Base-by-base conservation (phyloP, 163 green algal species). In the Scenedesmus sp. region DNA sequence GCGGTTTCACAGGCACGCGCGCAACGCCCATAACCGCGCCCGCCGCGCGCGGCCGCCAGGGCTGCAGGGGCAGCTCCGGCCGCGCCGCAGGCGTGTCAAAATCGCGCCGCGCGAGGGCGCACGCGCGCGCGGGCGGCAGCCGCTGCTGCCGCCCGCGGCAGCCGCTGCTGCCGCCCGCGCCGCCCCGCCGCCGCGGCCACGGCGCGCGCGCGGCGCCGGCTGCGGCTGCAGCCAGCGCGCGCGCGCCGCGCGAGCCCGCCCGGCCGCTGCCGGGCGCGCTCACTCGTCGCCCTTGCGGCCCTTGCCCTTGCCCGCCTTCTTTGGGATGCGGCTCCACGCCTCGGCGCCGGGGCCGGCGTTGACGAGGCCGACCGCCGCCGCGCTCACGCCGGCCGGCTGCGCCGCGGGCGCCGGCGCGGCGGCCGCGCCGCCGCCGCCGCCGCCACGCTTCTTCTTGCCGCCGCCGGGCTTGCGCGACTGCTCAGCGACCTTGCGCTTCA, bases 401-500 rank as follows among this genome's bases (percentile, higher is more conserved):
- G 34, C 10, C 13, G 58, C 20, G 5, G 60, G n/a, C 20, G 60
- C 56, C 42, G 60, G 39, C 6, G 28, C 60, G 18, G 15, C 65
- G 33, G 45, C 60, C 28, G 28, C 63, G 51, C 60, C 63, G 34
- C 24, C 72, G 1, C 54, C 66, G 24, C 22, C 50, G 10, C 50
- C 50, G n/a, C n/a, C n/a, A n/a, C n/a, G n/a, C n/a, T 76, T 77
- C 64, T 83, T 83, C 60, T 86, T 77, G 48, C 82, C 85, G 64
- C 75, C 72, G 29, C 78, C 77, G 54, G 82, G 77, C 36, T 83
- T 85, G 45, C 75, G 77, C 24, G 65, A 64, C 34, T 77, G 77
- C 81, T 95, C 89, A 4, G 85, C 89, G 58, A 92, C 82, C 84
- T 94, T 95, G 64, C 88, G 84, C 69, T 87, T 87, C n/a, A 97